Evolutionary conservation across 1,284 basidiomycete genomes (phyloP).

Genomic region (Mycosarcoma mackinlayi): DNA sequence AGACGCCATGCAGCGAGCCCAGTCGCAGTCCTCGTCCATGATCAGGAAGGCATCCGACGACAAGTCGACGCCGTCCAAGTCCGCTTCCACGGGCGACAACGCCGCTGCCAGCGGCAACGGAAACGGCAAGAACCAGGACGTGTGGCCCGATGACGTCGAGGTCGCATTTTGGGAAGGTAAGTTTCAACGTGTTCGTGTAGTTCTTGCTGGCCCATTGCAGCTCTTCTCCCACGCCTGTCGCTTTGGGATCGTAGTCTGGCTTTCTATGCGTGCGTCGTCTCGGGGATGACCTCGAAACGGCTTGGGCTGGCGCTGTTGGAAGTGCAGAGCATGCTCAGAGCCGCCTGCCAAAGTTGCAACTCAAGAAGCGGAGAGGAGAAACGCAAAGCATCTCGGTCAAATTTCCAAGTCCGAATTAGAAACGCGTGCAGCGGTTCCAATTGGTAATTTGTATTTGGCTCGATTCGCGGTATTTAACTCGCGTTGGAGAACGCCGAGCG

Average conservation of each 20-base stretch:
- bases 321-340: too few species aligned
- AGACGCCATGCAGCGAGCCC: slow-evolving; percentile 51
- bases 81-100: slow-evolving; percentile 10
- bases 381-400: slow-evolving; percentile 28
- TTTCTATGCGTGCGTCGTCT: too few species aligned
- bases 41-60: slow-evolving; percentile 9
- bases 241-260: too few species aligned
- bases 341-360: too few species aligned
- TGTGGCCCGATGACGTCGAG: slow-evolving; percentile 70
- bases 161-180: slow-evolving; percentile 69
- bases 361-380: too few species aligned
- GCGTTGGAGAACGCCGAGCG: slow-evolving; percentile 23
- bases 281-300: not conserved
- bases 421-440: slow-evolving; percentile 12
- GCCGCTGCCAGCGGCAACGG: slow-evolving; percentile 17
- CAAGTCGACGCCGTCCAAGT: slow-evolving; percentile 19
- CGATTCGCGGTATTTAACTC: not conserved
- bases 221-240: not conserved
- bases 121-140: slow-evolving; percentile 67
- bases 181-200: too few species aligned
- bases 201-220: too few species aligned
- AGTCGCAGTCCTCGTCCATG: slow-evolving; percentile 23
- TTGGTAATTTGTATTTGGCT: slow-evolving; percentile 12
- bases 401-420: slow-evolving; percentile 24
- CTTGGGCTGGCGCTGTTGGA: slow-evolving; percentile 22